phyloP scores from a whole-genome alignment of 2,329 filamentous ascomycete species.

The Colletotrichum karsti region DNA sequence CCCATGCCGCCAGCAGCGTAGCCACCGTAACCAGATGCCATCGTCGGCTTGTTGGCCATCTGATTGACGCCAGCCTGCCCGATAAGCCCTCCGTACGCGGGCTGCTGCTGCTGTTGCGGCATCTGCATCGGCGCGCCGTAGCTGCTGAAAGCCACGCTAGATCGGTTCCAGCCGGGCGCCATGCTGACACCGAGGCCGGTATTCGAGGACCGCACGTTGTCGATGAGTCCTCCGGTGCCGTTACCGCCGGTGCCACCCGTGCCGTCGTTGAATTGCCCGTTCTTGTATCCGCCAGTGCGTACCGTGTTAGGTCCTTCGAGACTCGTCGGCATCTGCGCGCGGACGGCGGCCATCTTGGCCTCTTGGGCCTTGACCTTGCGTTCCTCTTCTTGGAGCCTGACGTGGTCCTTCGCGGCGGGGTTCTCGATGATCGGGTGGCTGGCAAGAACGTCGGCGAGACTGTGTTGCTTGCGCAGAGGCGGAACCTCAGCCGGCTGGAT shows the following conservation, averaged over 20 bases:
- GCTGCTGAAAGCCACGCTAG: conserved; percentile 39
- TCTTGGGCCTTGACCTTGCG: conserved; percentile 52
- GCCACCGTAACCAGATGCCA: conserved; percentile 3
- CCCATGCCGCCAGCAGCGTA: conserved; percentile 31
- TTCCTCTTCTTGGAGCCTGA: conserved; percentile 48
- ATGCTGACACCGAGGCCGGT: conserved; percentile 35
- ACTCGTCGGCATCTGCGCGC: conserved; percentile 57
- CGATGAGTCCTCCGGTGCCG: conserved; percentile 35
- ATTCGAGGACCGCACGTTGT: conserved; percentile 32
- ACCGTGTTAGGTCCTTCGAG: conserved; percentile 41
- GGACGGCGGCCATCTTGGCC: conserved; percentile 56
- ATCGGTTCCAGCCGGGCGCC: conserved; percentile 27
- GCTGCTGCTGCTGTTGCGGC: not conserved
- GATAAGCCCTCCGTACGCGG: conserved; percentile 31
- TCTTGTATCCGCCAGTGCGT: conserved; percentile 55
- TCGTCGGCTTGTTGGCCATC: conserved; percentile 13
- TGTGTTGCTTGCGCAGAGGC: conserved; percentile 47
- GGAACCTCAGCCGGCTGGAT: conserved; percentile 35
- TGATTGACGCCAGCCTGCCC: conserved; percentile 14
- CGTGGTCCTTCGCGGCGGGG: conserved; percentile 50
- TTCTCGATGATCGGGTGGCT: conserved; percentile 50
- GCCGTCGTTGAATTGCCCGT: conserved; percentile 65
- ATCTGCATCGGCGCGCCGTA: conserved; percentile 35
- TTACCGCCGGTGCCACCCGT: conserved; percentile 40
- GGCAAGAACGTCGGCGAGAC: conserved; percentile 67